Base-by-base conservation (phyloP, 2,329 filamentous ascomycete genomes). In the Aspergillus sp. region DNA sequence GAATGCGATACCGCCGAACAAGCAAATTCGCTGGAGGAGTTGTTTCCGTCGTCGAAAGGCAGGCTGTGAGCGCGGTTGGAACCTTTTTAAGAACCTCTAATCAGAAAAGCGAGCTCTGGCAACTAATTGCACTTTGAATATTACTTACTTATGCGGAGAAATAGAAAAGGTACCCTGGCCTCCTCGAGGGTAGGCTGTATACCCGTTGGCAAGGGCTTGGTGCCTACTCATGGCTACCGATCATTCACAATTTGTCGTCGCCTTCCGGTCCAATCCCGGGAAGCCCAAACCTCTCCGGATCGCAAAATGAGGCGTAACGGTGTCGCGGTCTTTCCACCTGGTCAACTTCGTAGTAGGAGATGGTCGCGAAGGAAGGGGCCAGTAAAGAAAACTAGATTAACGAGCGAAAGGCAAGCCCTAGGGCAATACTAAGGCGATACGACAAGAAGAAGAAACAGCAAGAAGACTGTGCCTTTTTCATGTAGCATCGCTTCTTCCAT, bases 191-290 rank as follows among this genome's bases (percentile, higher is more conserved):
- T 93, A 93, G 71, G 81, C 81, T 62, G 78, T 75, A 65, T 83
- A 78, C 74, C 91, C 93, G 80, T 95, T 96, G 62, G 88, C 85
- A 76, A 89, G 93, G 74, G 88, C 88, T 76, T 89, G 84, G 82
- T 96, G 91, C 80, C 91, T 86, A 74, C 93, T 90, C 86, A 95
- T 92, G 89, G 89, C 80, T 86, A 72, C 69, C 53, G 59, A 32
- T 49, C 61, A 61, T 64, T 51, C 62, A 68, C 68, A 74, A 74
- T 75, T 65, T 66, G 59, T 55, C 48, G 59, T 53, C 48, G 44
- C 38, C 44, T 44, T 36, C n/a, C 20, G 51, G 54, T 42, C 48
- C 41, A 26, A 43, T 32, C 48, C 52, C 51, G 34, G 57, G 38
- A 47, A 5, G 20, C 11, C 26, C 17, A 49, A 49, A 47, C 41